Evolutionary conservation across 129 eudicot genomes (phyloP).

Genomic region (Escallonia rubra): DNA sequence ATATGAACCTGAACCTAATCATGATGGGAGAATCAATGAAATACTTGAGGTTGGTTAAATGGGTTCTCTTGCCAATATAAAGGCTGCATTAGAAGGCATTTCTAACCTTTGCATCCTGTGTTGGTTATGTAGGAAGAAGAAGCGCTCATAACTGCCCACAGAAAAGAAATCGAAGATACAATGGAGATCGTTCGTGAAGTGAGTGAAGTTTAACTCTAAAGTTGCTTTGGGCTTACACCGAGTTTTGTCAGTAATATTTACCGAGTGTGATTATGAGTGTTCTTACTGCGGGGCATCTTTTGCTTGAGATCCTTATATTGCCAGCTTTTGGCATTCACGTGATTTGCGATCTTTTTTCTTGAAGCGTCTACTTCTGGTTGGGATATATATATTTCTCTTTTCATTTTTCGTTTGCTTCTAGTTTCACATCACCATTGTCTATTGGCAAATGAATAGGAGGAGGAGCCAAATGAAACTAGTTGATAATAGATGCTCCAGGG

Average conservation of each 20-base stretch:
- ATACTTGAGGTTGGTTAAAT: slow-evolving; percentile 68
- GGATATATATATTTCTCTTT: background rate
- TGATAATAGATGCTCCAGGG: background rate
- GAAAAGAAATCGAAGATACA: slow-evolving; percentile 96
- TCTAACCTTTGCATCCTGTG: background rate
- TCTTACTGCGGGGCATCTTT: too few species aligned
- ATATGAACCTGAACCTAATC: slow-evolving; percentile 45
- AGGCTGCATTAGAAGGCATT: background rate
- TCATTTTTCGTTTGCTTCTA: background rate
- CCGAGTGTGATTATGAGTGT: too few species aligned
- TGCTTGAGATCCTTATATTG: too few species aligned
- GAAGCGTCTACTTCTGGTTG: too few species aligned
- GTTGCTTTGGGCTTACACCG: background rate
- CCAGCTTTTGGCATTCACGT: too few species aligned
- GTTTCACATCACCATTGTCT: too few species aligned
- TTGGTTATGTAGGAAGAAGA: slow-evolving; percentile 68
- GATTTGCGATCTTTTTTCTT: too few species aligned
- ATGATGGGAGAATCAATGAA: slow-evolving; percentile 72
- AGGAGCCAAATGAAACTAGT: too few species aligned
- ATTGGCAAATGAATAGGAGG: too few species aligned
- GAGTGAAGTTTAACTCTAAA: slow-evolving; percentile 17
- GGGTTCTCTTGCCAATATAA: too few species aligned
- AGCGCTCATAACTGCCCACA: slow-evolving; percentile 88
- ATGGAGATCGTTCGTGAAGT: slow-evolving; percentile 99
- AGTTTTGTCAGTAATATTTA: background rate